These are phyloP conservation scores for Eucalyptus regnans DNA, from an alignment of 345 rosid genomes.

Conservation along the genomic window DNA sequence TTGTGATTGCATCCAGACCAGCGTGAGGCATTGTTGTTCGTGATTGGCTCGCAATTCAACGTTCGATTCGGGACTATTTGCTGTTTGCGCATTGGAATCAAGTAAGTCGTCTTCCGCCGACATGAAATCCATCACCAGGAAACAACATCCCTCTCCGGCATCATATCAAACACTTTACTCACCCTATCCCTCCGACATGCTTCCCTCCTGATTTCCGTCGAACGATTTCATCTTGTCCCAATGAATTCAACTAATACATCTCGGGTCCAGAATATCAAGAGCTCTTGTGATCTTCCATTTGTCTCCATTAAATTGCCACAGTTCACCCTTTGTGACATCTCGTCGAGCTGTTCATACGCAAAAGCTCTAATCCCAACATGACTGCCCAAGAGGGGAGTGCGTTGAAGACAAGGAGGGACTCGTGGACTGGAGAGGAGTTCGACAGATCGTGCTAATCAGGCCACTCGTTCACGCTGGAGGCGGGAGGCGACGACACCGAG, in stretches of 20 bases:
- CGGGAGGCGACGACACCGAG: no score
- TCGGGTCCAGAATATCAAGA: not conserved
- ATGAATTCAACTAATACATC: not conserved
- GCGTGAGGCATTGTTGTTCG: no score
- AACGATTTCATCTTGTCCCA: not conserved
- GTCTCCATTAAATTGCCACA: not conserved
- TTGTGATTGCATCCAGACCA: no score
- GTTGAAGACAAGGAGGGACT: constrained; percentile 34
- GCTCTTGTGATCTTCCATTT: not conserved
- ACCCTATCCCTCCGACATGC: constrained; percentile 18
- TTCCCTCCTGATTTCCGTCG: not conserved
- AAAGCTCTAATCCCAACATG: not conserved
- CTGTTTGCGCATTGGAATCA: no score
- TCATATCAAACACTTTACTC: constrained; percentile 44
- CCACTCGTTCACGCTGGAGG: not conserved
- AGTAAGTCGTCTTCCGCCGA: no score
- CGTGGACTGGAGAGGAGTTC: not conserved
- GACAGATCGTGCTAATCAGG: accelerated
- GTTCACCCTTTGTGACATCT: not conserved
- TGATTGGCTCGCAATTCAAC: no score
- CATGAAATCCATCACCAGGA: no score
- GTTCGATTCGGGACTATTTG: no score
- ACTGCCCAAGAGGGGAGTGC: constrained; percentile 15
- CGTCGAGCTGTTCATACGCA: constrained; percentile 12
- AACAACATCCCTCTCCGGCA: constrained; percentile 63